A percentile compares a stretch with the other conserved stretches of the same genome.
Evolutionary conservation across 306 rosid species (phyloP).

Genomic region (Echinosophora koreensis): DNA sequence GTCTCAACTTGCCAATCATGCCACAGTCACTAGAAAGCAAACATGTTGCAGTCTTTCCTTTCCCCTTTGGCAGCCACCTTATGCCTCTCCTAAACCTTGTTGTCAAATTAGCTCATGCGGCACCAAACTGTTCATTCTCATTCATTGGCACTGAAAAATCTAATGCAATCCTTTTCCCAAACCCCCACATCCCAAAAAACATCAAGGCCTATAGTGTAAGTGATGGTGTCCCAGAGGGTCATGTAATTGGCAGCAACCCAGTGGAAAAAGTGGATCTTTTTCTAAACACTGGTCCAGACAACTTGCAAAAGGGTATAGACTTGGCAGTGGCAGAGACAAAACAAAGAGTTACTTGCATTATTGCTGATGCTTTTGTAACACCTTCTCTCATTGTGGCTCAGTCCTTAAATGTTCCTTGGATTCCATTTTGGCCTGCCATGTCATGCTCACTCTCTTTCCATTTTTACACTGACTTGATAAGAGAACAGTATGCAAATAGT

Average conservation of each 20-base stretch:
- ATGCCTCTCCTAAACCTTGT: constrained; percentile 38
- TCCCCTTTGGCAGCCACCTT: constrained; percentile 53
- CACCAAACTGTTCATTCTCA: constrained; percentile 46
- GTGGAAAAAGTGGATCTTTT: constrained; percentile 41
- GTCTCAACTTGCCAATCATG: not conserved
- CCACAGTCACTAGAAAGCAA: not conserved
- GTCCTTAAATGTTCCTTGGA: constrained; percentile 49
- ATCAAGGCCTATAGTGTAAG: constrained; percentile 40
- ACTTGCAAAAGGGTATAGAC: constrained; percentile 38
- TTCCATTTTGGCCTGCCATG: constrained; percentile 43
- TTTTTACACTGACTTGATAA: constrained; percentile 39
- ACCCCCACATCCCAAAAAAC: constrained; percentile 17
- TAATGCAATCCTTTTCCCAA: constrained; percentile 1
- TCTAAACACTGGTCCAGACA: constrained; percentile 36
- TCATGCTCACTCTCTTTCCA: constrained; percentile 44
- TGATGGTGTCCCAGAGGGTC: constrained; percentile 49
- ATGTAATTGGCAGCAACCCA: constrained; percentile 16
- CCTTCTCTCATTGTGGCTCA: constrained; percentile 41
- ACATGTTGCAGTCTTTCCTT: constrained; percentile 47
- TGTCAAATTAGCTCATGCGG: constrained; percentile 45
- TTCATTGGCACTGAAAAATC: constrained; percentile 37
- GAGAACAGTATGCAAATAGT: not conserved
- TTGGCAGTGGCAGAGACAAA: constrained; percentile 40
- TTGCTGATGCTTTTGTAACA: constrained; percentile 43
- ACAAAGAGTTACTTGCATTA: constrained; percentile 44